phyloP scores from a whole-genome alignment of 208 protist species.

The Acanthamoeba sp. region DNA sequence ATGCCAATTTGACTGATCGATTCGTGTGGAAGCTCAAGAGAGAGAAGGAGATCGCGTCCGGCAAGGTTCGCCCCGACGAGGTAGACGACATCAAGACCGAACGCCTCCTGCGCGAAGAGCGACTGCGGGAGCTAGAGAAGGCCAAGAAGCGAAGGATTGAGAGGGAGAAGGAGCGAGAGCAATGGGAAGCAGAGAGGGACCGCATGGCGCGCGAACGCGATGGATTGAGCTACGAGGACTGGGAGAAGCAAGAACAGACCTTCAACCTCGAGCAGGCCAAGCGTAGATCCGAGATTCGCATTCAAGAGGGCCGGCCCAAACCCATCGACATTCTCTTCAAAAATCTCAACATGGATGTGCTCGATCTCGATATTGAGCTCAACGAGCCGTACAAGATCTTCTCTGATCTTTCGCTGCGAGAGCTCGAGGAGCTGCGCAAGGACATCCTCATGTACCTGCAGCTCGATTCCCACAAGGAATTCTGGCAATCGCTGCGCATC shows the following conservation, averaged over 20 bases:
- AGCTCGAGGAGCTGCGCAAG: conserved; percentile 78
- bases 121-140: conserved; percentile 86
- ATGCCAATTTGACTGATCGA: conserved; percentile 86
- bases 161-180: conserved; percentile 84
- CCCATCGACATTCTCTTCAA: conserved; percentile 92
- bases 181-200: conserved; percentile 81
- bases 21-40: conserved; percentile 93
- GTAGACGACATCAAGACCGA: conserved; percentile 39
- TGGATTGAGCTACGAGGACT: conserved; percentile 82
- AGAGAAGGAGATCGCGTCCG: conserved; percentile 32
- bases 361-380: conserved; percentile 80
- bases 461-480: conserved; percentile 74
- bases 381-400: conserved; percentile 89
- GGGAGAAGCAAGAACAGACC: conserved; percentile 88
- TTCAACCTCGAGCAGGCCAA: conserved; percentile 86
- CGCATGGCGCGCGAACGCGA: conserved; percentile 81
- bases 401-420: conserved; percentile 48
- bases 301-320: conserved; percentile 88
- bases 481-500: conserved; percentile 84
- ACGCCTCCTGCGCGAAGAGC: neutral
- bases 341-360: conserved; percentile 84
- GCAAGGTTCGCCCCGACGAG: neutral
- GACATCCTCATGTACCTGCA: conserved; percentile 81
- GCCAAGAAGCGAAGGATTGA: conserved; percentile 87
- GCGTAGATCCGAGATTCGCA: conserved; percentile 84